phyloP scores from a whole-genome alignment of 768 basidiomycete genomes.

The Termitomyces titanicus region DNA sequence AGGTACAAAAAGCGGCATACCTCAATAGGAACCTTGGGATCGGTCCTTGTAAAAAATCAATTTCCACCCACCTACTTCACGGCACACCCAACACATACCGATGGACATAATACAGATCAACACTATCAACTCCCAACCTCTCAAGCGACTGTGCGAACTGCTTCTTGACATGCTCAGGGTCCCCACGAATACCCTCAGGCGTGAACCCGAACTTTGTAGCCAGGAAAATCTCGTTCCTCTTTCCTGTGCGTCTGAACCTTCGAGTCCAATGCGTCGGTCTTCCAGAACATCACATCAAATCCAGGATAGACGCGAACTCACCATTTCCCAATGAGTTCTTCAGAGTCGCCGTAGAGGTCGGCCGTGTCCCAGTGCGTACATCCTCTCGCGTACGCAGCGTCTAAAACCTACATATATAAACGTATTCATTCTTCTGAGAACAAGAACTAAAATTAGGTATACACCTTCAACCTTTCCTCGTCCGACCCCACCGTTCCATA shows the following conservation, averaged over 20 bases:
- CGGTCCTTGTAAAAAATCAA: slow-evolving; percentile 7
- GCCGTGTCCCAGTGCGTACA: slow-evolving; percentile 48
- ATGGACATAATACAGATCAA: slow-evolving; percentile 39
- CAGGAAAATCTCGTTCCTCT: slow-evolving; percentile 48
- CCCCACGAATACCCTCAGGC: slow-evolving; percentile 22
- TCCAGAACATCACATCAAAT: too few species aligned
- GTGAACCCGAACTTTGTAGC: slow-evolving; percentile 50
- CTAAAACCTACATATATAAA: too few species aligned
- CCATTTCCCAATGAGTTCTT: slow-evolving; percentile 35
- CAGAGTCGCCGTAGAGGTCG: slow-evolving; percentile 37
- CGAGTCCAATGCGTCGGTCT: too few species aligned
- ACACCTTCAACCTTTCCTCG: slow-evolving; percentile 41
- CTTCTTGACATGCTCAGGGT: slow-evolving; percentile 33
- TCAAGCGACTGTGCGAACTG: slow-evolving; percentile 30
- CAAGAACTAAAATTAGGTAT: too few species aligned
- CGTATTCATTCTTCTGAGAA: too few species aligned
- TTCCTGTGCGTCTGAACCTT: too few species aligned
- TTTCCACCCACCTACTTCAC: too few species aligned
- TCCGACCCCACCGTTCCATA: slow-evolving; percentile 40
- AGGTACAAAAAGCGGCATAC: background rate
- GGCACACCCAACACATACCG: slow-evolving; percentile 15
- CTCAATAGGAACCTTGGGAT: slow-evolving; percentile 26
- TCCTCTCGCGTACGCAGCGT: slow-evolving; percentile 35
- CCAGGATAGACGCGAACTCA: slow-evolving; percentile 12
- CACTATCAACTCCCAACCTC: slow-evolving; percentile 28